phyloP scores from a whole-genome alignment of 2,329 filamentous ascomycete genomes.

The Alternaria consortialis region DNA sequence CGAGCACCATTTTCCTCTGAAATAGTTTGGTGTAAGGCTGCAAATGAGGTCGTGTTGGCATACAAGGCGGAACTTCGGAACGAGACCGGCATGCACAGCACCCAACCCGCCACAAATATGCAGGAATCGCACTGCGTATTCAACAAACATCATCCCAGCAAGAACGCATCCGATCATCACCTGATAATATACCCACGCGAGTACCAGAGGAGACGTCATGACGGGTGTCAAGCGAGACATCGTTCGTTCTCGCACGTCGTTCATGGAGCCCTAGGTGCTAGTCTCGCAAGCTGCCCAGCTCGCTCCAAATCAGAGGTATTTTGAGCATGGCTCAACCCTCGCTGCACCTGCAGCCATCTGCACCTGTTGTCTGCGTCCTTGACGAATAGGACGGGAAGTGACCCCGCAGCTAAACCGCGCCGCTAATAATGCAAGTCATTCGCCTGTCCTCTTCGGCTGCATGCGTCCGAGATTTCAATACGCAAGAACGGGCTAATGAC shows the following conservation, averaged over 20 bases:
- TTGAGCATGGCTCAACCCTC: slow-evolving; percentile 23
- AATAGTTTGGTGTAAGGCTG: background rate
- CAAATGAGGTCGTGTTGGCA: slow-evolving; percentile 3
- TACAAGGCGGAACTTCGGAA: slow-evolving; percentile 20
- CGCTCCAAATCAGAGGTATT: slow-evolving; percentile 3
- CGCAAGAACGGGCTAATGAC: slow-evolving; percentile 40
- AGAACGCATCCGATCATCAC: background rate
- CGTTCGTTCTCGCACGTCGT: slow-evolving; percentile 4
- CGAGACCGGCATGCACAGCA: slow-evolving; percentile 11
- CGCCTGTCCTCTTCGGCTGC: slow-evolving; percentile 39
- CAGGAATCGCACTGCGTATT: slow-evolving; percentile 14
- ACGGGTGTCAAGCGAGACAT: slow-evolving; percentile 6
- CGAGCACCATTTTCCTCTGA: background rate
- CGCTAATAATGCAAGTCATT: slow-evolving; percentile 52
- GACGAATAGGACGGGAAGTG: slow-evolving; percentile 37
- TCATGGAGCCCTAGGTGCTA: slow-evolving; percentile 2
- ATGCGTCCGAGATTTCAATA: slow-evolving; percentile 26
- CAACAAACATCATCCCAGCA: slow-evolving; percentile 14
- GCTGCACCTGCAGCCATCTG: slow-evolving; percentile 28
- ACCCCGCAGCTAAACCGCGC: slow-evolving; percentile 41
- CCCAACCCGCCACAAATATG: slow-evolving; percentile 21
- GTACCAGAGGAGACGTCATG: slow-evolving; percentile 13
- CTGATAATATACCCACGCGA: slow-evolving; percentile 7
- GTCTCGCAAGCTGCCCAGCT: slow-evolving; percentile 5
- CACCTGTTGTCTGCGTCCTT: slow-evolving; percentile 26